Base-by-base conservation (phyloP, 163 green algal genomes). In the Scenedesmus sp. region DNA sequence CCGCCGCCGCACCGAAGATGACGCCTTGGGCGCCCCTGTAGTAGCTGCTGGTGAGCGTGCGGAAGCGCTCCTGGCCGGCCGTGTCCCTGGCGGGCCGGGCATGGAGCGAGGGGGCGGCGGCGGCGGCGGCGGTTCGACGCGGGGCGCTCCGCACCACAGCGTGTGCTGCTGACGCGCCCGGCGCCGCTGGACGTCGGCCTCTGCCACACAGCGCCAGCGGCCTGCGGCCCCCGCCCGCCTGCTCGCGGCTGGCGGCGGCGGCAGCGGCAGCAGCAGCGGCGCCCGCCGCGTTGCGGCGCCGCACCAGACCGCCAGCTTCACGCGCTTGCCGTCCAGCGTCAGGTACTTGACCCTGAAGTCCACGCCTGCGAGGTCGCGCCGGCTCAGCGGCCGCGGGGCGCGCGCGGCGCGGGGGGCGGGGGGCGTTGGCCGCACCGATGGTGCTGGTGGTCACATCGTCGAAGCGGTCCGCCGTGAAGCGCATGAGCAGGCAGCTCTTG, bases 11-110 rank as follows among this genome's bases (percentile, higher is more conserved):
- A 96, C 93, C 92, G 63, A 97, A 94, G 14, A 98, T 93, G 42
- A 99, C 92, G 18, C 95, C 96, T 62, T 99, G 95, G 5, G 96
- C 96, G 17, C 95, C 96, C 1, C 96, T 78, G 81, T 99, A 99
- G 86, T 99, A 99, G 78, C 88, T 95, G 85, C 87, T 95, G 15
- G 96, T 99, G 15, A 99, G 80, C 1, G 96, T 99, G 36, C 96
- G 85, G 86, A 99, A 99, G 24, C 87, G 75, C 60, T 91, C 87
- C 45, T 89, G 84, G 28, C 87, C 87, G 4, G 87, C 87, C 2
- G 87, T 91, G 74, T 91, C 87, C 95, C 95, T 98, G 87, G 96
- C 88, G 78, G 39, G 39, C 39, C 6, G n/a, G n/a, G n/a, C n/a
- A n/a, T n/a, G n/a, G n/a, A n/a, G n/a, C n/a, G n/a, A n/a, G n/a